Evolutionary conservation across 495 filamentous ascomycete species (phyloP), one percentile per base, ranked within the genome.

Genomic region (Aspergillus carlsbadensis): DNA sequence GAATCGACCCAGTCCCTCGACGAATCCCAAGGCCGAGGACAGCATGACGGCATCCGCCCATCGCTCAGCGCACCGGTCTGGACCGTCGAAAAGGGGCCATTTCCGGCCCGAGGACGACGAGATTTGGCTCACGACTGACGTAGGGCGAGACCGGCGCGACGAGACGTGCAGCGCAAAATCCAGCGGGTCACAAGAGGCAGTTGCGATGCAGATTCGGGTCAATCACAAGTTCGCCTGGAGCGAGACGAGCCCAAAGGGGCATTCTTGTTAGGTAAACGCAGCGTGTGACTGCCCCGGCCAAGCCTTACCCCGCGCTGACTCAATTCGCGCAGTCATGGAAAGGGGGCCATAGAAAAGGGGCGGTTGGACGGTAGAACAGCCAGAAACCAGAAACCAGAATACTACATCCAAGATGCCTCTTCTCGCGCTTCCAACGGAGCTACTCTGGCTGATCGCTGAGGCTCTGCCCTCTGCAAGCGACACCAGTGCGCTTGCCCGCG

Each of bases 81-180:
- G 13, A 11, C 20, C 37, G 29, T 15, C 29, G 3, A 52, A 53
- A 24, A 22, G 33, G 41, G 31, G 21, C 29, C 31, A 47, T 10
- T 53, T 58, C 21, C 41, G 56, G 1, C 56, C 56, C 2, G 56
- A 39, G 20, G 56, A 58, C 21, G 56, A 58, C 47, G 56, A 53
- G 48, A 47, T 58, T 15, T 47, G 39, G 20, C 48, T 58, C 15
- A 58, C 56, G 24, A 58, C 56, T 29, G 49, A 58, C 36, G 48
- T 58, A 13, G 48, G 47, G 13, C 18, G 41, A 7, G 17, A 2
- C 10, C 6, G 10, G 36, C 39, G 56, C 10, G 43, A 46, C 52
- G 56, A 58, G 31, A 58, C 52, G 24, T 6, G 4, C 26, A 29
- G 26, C 26, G 26, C 26, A 29, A 29, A 29, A 29, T 29, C 26